Base-by-base conservation (phyloP, 2,329 filamentous ascomycete species). In the Fusarium pininemorale region DNA sequence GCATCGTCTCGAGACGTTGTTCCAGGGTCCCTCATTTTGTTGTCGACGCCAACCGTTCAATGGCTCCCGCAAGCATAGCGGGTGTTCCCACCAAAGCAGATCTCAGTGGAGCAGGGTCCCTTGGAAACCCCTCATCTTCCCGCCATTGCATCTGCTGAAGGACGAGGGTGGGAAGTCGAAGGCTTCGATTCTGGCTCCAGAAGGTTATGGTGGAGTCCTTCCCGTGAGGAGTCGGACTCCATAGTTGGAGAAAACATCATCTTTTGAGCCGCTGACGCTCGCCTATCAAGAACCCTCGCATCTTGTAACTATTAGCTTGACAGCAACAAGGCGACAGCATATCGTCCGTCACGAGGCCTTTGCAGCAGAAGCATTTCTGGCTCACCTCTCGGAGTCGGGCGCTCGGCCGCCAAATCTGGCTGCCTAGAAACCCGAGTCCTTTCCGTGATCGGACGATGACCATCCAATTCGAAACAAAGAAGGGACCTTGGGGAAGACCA, bases 101-200 rank as follows among this genome's bases (percentile, higher is more conserved):
- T 78, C 77, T 77, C 57, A 62, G 77, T 78, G 77, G 77, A 78
- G 72, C 70, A 76, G 45, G 61, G 58, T 59, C 65, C 76, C 73
- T 72, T 78, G 70, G 59, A 68, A 75, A 76, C 76, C 76, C 76
- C 76, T 78, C 76, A 76, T 62, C 75, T 70, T 78, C 76, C 77
- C 77, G 75, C 72, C 70, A 74, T 77, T 75, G 77, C 72, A 78
- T 77, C 66, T 77, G 68, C 61, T 76, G 66, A 63, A 69, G 64
- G 72, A 73, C 60, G 73, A 77, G 63, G 66, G 74, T 72, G 75
- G 72, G 72, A 72, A 67, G 64, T 70, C 63, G 53, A 78, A 78
- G 63, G 75, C 77, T 78, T 78, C 77, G 75, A 78, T 78, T 74
- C 63, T 73, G 64, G 74, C 77, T 78, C 77, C 77, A 78, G 77